phyloP scores from a whole-genome alignment of 2,329 filamentous ascomycete genomes.

The Chaetomium globosum region DNA sequence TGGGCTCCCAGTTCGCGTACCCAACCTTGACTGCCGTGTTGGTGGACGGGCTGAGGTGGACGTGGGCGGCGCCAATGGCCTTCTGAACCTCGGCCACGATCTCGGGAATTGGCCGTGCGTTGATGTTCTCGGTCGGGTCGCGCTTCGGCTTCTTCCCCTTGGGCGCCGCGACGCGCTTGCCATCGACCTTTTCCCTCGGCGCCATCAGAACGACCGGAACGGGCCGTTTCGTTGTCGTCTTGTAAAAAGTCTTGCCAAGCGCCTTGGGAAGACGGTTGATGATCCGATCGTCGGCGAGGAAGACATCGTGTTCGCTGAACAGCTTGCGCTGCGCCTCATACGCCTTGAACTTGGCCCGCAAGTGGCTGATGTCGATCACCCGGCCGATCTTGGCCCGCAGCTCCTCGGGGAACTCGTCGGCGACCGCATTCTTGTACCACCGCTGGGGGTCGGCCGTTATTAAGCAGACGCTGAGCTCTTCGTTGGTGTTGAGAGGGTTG shows the following conservation, averaged over 20 bases:
- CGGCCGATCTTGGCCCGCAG: slow-evolving; percentile 70
- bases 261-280: slow-evolving; percentile 70
- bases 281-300: slow-evolving; percentile 89
- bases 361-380: slow-evolving; percentile 79
- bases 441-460: slow-evolving; percentile 73
- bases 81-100: slow-evolving; percentile 81
- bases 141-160: slow-evolving; percentile 54
- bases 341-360: slow-evolving; percentile 79
- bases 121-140: slow-evolving; percentile 40
- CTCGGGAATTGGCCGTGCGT: slow-evolving; percentile 60
- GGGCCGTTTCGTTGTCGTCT: slow-evolving; percentile 78
- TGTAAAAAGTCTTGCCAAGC: slow-evolving; percentile 93
- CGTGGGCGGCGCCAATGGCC: slow-evolving; percentile 73
- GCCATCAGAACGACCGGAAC: slow-evolving; percentile 73
- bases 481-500: slow-evolving; percentile 70
- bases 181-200: slow-evolving; percentile 63
- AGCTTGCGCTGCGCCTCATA: slow-evolving; percentile 88
- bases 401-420: slow-evolving; percentile 66
- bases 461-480: slow-evolving; percentile 74
- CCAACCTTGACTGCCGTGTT: slow-evolving; percentile 82
- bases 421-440: slow-evolving; percentile 84
- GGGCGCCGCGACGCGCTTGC: slow-evolving; percentile 59
- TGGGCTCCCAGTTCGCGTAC: slow-evolving; percentile 70
- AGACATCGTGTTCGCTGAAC: slow-evolving; percentile 83
- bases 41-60: slow-evolving; percentile 70